Base-by-base conservation (phyloP, 2,329 filamentous ascomycete genomes). In the Ceratocystis variospora region DNA sequence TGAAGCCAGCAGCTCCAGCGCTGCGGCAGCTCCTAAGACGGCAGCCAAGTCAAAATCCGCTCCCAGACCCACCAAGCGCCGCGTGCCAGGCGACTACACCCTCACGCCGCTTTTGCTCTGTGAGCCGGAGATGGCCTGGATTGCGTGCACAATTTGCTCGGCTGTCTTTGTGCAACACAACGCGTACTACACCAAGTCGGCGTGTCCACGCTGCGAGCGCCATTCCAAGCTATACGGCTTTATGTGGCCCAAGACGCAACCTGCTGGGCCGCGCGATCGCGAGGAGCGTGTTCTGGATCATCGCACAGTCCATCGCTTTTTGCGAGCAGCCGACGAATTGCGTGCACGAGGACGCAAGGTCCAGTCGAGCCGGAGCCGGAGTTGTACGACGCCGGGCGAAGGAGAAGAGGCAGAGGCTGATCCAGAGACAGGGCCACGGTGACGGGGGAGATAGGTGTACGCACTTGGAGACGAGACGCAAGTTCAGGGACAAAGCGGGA, bases 211-310 rank as follows among this genome's bases (percentile, higher is more conserved):
- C 5, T 99, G 94, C 75, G 94, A 99, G 77, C 84, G 94, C 0
- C 94, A 99, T 73, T 95, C 89, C 17, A 97, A 96, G 77, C 78
- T 99, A 0, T 99, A 97, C 73, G 95, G 95, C 0, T 96, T 89
- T 73, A 81, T 88, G 67, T 99, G 94, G 94, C 94, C 94, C 5
- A 96, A 99, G 78, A 97, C 94, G 0, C 88, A 96, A 68, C 87
- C 81, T 69, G 85, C 87, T 31, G 89, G 89, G 0, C 84, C 84
- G 17, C 75, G 82, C 22, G 94, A 97, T 73, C 86, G 83, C 67
- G 85, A 87, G 70, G 82, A 86, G 73, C 77, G 85, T 8, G 79
- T 96, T 0, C 80, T 94, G 68, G 93, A 97, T 73, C 92, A 96
- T 73, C 81, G 93, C n/a, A 86, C 82, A 0, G 82, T 97, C 2